These are phyloP conservation scores for Alternaria infectoria DNA, from an alignment of 2,329 filamentous ascomycete species.

Conservation along the genomic window DNA sequence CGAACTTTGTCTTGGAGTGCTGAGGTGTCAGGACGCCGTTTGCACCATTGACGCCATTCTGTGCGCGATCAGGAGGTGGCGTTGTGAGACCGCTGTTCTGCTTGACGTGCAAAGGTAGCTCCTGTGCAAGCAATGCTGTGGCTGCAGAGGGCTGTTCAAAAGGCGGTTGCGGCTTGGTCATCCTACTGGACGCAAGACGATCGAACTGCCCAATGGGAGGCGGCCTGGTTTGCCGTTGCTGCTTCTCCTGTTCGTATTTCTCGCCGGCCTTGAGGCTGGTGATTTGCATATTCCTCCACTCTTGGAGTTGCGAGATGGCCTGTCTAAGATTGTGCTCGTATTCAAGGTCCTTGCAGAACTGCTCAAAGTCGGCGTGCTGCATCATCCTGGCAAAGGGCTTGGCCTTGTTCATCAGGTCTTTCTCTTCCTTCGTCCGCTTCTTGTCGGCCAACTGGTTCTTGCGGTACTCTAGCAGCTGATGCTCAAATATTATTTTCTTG, in stretches of 20 bases:
- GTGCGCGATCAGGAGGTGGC: slow-evolving; percentile 49
- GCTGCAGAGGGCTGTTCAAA: slow-evolving; percentile 76
- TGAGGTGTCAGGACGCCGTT: slow-evolving; percentile 49
- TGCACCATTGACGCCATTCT: slow-evolving; percentile 60
- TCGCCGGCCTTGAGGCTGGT: slow-evolving; percentile 84
- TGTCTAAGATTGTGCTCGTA: slow-evolving; percentile 91
- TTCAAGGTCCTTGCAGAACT: slow-evolving; percentile 81
- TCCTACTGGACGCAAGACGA: slow-evolving; percentile 74
- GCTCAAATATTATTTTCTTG: slow-evolving; percentile 96
- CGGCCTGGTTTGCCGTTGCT: slow-evolving; percentile 69
- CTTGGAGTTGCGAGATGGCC: slow-evolving; percentile 88
- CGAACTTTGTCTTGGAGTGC: slow-evolving; percentile 55
- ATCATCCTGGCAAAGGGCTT: slow-evolving; percentile 98
- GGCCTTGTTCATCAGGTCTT: slow-evolving; percentile 86
- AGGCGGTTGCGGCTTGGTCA: slow-evolving; percentile 68
- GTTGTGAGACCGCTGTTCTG: slow-evolving; percentile 50
- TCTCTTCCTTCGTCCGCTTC: slow-evolving; percentile 94
- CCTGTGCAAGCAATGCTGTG: slow-evolving; percentile 77
- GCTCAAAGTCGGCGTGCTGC: slow-evolving; percentile 89
- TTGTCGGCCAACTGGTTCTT: slow-evolving; percentile 91
- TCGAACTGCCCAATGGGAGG: slow-evolving; percentile 82
- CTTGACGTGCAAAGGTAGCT: slow-evolving; percentile 70
- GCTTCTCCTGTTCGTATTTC: slow-evolving; percentile 91
- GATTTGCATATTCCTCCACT: slow-evolving; percentile 87
- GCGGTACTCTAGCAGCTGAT: slow-evolving; percentile 89